These are phyloP conservation scores for Bipolaris victoriae DNA, from an alignment of 2,329 filamentous ascomycete species.

Conservation along the genomic window DNA sequence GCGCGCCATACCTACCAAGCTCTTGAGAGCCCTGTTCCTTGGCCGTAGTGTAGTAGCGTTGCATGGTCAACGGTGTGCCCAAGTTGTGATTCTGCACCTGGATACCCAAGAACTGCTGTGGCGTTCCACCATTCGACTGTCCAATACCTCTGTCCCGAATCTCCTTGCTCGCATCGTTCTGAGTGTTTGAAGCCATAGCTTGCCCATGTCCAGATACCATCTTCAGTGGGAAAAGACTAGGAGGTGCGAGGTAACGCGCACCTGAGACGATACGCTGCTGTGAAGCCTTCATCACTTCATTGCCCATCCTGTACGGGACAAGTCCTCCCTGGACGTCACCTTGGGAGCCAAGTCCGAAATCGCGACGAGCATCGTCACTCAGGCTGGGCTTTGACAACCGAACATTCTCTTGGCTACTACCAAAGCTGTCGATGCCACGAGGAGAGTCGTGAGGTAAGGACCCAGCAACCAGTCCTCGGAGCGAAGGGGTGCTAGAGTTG, in stretches of 20 bases:
- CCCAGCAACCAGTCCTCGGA: conserved; percentile 34
- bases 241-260: conserved; percentile 19
- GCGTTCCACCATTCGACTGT: conserved; percentile 15
- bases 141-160: conserved; percentile 25
- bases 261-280: conserved; percentile 22
- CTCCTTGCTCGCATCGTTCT: conserved; percentile 21
- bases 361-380: conserved; percentile 16
- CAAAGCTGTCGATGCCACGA: conserved; percentile 30
- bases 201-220: conserved; percentile 16
- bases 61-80: conserved; percentile 29
- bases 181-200: conserved; percentile 9
- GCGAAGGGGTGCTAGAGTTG: conserved; percentile 30
- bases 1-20: conserved; percentile 11
- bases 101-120: conserved; percentile 35
- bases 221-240: conserved; percentile 23
- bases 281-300: conserved; percentile 22
- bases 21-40: conserved; percentile 29
- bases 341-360: conserved; percentile 24
- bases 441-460: conserved; percentile 39
- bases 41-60: conserved; percentile 34
- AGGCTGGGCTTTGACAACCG: conserved; percentile 22
- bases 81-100: conserved; percentile 32
- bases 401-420: conserved; percentile 35
- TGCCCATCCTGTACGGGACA: conserved; percentile 18
- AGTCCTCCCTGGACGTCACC: conserved; percentile 17